Percentiles rank a stretch among this genome's conserved stretches.
phyloP scores from a whole-genome alignment of 116 monocot species.

The Posidonia oceanica region DNA sequence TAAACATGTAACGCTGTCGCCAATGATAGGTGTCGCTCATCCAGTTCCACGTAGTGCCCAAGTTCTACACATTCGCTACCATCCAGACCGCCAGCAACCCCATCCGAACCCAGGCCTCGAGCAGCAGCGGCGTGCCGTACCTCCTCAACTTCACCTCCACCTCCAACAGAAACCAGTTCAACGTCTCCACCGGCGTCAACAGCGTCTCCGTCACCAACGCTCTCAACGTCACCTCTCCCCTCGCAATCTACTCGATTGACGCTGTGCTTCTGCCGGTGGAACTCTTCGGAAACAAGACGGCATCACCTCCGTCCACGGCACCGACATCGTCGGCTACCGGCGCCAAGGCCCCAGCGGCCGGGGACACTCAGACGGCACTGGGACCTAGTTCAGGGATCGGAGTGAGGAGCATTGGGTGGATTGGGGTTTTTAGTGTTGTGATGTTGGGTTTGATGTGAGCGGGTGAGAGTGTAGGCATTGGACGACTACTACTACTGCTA shows the following conservation, averaged over 20 bases:
- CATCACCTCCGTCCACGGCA: conserved; percentile 22
- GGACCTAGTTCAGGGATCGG: neutral
- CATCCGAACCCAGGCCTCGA: conserved; percentile 33
- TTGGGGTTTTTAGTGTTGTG: conserved; percentile 3
- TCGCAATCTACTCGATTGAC: conserved; percentile 70
- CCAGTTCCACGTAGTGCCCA: conserved; percentile 39
- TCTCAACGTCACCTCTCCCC: conserved; percentile 46
- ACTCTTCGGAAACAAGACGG: conserved; percentile 51
- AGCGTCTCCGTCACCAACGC: conserved; percentile 21
- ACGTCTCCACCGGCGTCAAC: conserved; percentile 66
- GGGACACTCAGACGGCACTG: neutral
- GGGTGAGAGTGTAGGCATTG: neutral
- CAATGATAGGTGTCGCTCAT: conserved; percentile 10
- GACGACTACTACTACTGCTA: neutral
- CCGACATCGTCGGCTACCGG: neutral
- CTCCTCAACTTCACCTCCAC: conserved; percentile 28
- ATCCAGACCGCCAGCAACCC: conserved; percentile 61
- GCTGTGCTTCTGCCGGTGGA: conserved; percentile 40
- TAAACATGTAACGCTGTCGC: too few relatives aligned
- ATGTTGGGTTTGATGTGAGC: conserved; percentile 2
- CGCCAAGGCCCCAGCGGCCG: neutral
- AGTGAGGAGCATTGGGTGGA: conserved; percentile 5
- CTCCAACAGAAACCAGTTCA: conserved; percentile 12
- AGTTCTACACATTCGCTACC: conserved; percentile 16
- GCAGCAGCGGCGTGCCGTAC: conserved; percentile 11